Conservation (phyloP, 306 rosid genomes). For the Betula pendula region DNA sequence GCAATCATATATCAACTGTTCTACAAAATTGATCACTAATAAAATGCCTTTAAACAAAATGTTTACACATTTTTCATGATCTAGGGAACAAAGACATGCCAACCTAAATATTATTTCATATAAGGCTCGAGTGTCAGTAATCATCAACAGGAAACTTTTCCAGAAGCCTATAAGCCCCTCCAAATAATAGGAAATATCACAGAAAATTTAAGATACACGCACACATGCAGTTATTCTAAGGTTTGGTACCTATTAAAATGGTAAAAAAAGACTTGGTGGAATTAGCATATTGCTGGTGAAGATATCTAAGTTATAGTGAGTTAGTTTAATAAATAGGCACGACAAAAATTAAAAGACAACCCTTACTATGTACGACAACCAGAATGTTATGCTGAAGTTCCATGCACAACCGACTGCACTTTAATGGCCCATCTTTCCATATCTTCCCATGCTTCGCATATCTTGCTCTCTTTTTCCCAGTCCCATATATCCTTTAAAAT, state of each 20-base stretch:
- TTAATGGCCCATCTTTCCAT: slow-evolving; percentile 30
- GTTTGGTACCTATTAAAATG: not conserved
- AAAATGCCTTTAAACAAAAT: not conserved
- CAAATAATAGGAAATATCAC: not conserved
- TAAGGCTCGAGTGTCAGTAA: not conserved
- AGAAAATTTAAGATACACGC: not conserved
- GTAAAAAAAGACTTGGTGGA: not conserved
- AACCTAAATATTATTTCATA: not conserved
- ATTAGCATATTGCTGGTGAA: not conserved
- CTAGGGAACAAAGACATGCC: too few relatives aligned
- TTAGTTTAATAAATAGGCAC: not conserved
- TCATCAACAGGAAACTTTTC: not conserved
- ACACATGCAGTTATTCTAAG: not conserved
- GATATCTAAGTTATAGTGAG: not conserved
- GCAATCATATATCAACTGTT: too few relatives aligned
- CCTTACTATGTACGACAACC: not conserved
- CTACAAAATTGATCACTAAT: too few relatives aligned
- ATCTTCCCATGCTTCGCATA: slow-evolving; percentile 30
- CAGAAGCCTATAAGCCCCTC: not conserved
- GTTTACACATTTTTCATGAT: too few relatives aligned
- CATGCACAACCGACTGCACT: not conserved
- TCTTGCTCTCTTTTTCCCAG: slow-evolving; percentile 31
- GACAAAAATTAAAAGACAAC: not conserved
- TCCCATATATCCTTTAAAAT: slow-evolving; percentile 21
- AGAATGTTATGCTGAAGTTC: not conserved